These are phyloP conservation scores for Tolypocladium sp. DNA, from an alignment of 2,329 filamentous ascomycete species.

Conservation along the genomic window DNA sequence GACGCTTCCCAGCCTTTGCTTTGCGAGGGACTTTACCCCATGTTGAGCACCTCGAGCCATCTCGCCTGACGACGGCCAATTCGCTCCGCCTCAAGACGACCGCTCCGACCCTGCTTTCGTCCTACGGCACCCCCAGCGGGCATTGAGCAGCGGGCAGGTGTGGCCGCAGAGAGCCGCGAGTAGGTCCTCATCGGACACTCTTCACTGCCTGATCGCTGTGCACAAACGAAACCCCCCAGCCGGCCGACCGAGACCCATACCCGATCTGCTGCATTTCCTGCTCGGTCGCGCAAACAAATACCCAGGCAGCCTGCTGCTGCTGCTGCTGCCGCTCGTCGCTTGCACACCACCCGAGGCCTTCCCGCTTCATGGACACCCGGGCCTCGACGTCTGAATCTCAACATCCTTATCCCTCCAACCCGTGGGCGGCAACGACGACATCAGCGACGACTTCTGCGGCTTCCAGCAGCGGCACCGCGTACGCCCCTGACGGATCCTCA, in stretches of 20 bases:
- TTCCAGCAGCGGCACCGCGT: constrained; percentile 15
- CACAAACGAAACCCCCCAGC: neutral
- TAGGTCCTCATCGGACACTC: neutral
- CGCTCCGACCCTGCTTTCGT: neutral
- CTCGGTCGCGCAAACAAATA: constrained; percentile 3
- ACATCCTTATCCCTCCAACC: constrained; percentile 25
- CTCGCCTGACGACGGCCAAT: constrained; percentile 1
- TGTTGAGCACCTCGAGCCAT: neutral
- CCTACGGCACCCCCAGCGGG: neutral
- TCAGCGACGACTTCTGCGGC: constrained; percentile 13
- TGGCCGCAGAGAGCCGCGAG: neutral
- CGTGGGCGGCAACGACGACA: constrained; percentile 20
- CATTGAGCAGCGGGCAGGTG: neutral
- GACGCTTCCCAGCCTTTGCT: neutral
- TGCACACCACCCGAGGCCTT: constrained; percentile 5
- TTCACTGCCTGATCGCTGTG: neutral
- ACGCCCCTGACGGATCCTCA: constrained; percentile 20
- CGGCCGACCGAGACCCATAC: neutral
- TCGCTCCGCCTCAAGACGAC: neutral
- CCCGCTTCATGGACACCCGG: constrained; percentile 29
- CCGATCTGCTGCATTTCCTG: constrained; percentile 4
- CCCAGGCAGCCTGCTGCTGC: neutral
- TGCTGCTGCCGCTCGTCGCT: neutral
- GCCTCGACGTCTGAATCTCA: constrained; percentile 26
- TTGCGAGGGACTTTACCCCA: neutral